Base-by-base conservation (phyloP, 2,329 filamentous ascomycete genomes). In the Calonectria pseudoturangicola region DNA sequence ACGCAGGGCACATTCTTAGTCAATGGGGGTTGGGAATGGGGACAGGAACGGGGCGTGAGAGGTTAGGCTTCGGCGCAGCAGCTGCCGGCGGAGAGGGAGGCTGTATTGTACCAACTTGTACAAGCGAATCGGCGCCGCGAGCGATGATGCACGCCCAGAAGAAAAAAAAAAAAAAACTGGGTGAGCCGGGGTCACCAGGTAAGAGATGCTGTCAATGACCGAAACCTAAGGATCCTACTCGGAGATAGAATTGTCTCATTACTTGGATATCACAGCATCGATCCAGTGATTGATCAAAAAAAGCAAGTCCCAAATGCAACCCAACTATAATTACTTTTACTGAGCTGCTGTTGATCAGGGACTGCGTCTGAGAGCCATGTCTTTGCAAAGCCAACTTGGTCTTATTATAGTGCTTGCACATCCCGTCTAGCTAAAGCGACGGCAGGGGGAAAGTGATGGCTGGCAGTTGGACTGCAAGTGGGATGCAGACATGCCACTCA, bases 391-490 rank as follows among this genome's bases (percentile, higher is more conserved):
- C 65, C 43, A 9, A 64, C 70, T 58, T 69, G 48, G 64, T 28
- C 43, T 56, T 78, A 47, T 60, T 68, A 73, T 71, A 78, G 76
- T 78, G 77, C 72, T 75, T 79, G 77, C 76, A 74, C 77, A 76
- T 60, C 70, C 51, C 66, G 70, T 70, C 66, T 43, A 56, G 68
- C 64, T 63, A 64, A 66, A 50, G 27, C 60, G 39, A 58, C 41
- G 69, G 54, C 48, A 58, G 67, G 71, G 58, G 41, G 28, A 73
- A 25, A 48, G 74, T 75, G 33, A 60, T 60, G 54, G 69, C 70
- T 70, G 74, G 70, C 70, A 72, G 71, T 70, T 75, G 13, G 47
- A 70, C 72, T 78, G 72, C 77, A 75, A 71, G 74, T 41, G 65
- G 50, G 54, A 75, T 75, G 75, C 72, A 76, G 30, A 58, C 48